Base-by-base conservation (phyloP, 805 yeast species). In the Torulaspora microellipsoides region DNA sequence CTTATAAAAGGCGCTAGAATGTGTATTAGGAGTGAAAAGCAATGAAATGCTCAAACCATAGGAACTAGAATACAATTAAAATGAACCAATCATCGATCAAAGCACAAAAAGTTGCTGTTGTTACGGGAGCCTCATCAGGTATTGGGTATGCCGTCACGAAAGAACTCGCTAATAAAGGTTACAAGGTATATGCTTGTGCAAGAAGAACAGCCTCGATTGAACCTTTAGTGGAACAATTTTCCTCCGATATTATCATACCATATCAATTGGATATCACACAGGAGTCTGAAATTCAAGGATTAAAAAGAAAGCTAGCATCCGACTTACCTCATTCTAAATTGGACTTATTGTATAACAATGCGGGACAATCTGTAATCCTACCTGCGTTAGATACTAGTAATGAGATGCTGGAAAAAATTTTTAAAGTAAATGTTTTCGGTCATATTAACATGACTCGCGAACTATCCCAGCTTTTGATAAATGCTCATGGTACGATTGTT, bases 281-380 rank as follows among this genome's bases (percentile, higher is more conserved):
- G 3, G 39, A 58, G 1, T 76, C 73, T 28, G 75, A 78, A 27
- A 76, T 82, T 33, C 15, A 52, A 6, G 50, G 65, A 12, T 70
- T 79, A 23, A 73, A 71, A 43, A 55, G 70, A 14, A 64, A 65
- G 17, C 68, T 83, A 12, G 45, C 52, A 0, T 50, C 55, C 1
- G 68, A 73, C 30, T 46, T 67, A 27, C 68, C 73, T 9, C 76
- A 72, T 29, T 75, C 74, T 1, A 69, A 71, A 38, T 59, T 83
- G 43, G 87, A 84, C 54, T 52, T 81, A 8, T 62, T 85, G 42
- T 83, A 71, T 66, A 85, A 85, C 62, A 85, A 85, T 60, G 95
- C 95, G 1, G 90, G 90, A n/a, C 81, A 76, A 52, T 73, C 87
- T 15, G 84, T 90, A 54, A 76, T 85, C 0, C 70, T 79, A 39